Base-by-base conservation (phyloP, 2,329 filamentous ascomycete species). In the Scortechinia acanthostroma region DNA sequence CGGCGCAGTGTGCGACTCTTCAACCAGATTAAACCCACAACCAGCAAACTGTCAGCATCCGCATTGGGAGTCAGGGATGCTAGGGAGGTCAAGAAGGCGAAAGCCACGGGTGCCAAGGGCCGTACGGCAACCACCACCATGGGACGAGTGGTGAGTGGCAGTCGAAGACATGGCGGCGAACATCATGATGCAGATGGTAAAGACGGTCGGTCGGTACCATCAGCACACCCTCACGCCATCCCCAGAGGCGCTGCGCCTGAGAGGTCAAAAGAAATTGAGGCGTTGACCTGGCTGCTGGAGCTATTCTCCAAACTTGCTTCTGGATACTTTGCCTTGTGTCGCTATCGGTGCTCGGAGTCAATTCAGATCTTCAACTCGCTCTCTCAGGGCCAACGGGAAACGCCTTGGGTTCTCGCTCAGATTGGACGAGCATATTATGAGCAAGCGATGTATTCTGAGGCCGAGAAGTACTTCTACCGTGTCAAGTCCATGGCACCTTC, bases 371-470 rank as follows among this genome's bases (percentile, higher is more conserved):
- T 91, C 59, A 75, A 75, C 48, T 74, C 80, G 0, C 69, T 98
- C 17, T 83, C 88, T 2, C 69, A 77, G 22, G 67, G 73, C 3
- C 91, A 97, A 55, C 82, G 88, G 53, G 90, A 95, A 50, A 95
- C 91, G 2, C 88, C 93, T 1, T 97, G 90, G 88, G 89, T 96
- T 14, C 73, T 96, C 46, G 84, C 90, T 4, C 89, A 95, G 57
- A 84, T 97, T 58, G 94, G 90, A 4, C 86, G 88, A 53, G 89
- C 91, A 16, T 80, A 94, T 58, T 95, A 95, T 60, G 93, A 98
- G 67, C 88, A 91, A 59, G 86, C 86, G 6, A 78, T 85, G 52
- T 96, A 97, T 58, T 70, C 73, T 2, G 88, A 95, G 50, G 89
- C 93, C 2, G 91, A 95, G 59, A 88, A 86, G 51, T 86, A 83